Evolutionary conservation across 805 yeast species (phyloP).

Genomic region (Schizosaccharomyces osmophilus): DNA sequence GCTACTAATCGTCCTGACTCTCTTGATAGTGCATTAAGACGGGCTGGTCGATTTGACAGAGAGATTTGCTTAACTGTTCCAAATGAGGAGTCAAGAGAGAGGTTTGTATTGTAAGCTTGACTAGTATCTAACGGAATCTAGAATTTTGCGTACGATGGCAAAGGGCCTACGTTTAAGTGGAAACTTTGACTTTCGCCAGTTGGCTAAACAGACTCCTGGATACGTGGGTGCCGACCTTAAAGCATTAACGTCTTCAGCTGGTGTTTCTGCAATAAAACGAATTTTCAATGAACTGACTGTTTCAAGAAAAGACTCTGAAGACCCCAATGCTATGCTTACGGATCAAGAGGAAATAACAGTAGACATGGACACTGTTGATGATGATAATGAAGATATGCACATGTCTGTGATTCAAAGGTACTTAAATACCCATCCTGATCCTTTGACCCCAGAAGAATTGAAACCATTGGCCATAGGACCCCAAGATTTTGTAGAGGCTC

Average conservation of each 20-base stretch:
- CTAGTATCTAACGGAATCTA: too few relatives aligned
- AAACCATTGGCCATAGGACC: conserved; percentile 50
- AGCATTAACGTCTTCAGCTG: conserved; percentile 80
- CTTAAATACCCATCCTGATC: conserved; percentile 48
- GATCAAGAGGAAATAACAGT: background rate
- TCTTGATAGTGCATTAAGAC: conserved; percentile 73
- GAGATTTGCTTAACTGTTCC: conserved; percentile 93
- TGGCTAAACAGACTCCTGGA: conserved; percentile 90
- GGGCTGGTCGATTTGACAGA: conserved; percentile 91
- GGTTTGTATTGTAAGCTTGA: too few relatives aligned
- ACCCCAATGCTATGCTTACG: background rate
- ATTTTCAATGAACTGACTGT: conserved; percentile 32
- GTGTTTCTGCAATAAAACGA: conserved; percentile 77
- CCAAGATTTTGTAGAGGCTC: conserved; percentile 58
- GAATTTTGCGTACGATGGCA: conserved; percentile 31
- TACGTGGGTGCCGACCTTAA: conserved; percentile 93
- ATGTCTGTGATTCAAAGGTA: conserved; percentile 47
- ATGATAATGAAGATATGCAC: conserved; percentile 12
- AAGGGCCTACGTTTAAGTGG: conserved; percentile 40
- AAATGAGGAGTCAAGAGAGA: conserved; percentile 52
- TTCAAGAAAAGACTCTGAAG: background rate
- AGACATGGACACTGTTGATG: conserved; percentile 11
- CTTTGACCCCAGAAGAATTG: conserved; percentile 52
- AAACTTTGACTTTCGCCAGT: conserved; percentile 35
- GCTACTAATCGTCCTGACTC: conserved; percentile 96